phyloP scores from a whole-genome alignment of 2,329 filamentous ascomycete species.

The Diaporthe ampelina region DNA sequence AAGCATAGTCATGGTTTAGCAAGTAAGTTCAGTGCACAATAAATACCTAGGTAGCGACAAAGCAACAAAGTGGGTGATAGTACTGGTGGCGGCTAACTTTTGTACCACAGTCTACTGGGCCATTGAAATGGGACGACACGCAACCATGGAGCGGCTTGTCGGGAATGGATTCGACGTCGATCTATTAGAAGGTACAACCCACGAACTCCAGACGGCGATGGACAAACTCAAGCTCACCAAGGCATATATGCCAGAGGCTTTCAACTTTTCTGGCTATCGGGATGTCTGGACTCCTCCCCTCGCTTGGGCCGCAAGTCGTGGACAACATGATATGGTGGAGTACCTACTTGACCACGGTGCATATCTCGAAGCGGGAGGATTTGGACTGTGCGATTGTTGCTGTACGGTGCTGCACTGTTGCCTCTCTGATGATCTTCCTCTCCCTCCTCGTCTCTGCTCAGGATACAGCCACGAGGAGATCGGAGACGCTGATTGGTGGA shows the following conservation, averaged over 20 bases:
- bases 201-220: too few species aligned
- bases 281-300: too few species aligned
- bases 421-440: fast-evolving
- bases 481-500: too few species aligned
- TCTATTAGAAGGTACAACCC: too few species aligned
- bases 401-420: neutral
- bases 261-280: too few species aligned
- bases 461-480: too few species aligned
- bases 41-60: neutral
- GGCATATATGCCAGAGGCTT: neutral
- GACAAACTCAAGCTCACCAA: neutral
- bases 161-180: too few species aligned
- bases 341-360: neutral
- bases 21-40: neutral
- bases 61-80: too few species aligned
- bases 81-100: neutral
- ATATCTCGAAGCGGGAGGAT: neutral
- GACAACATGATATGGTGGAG: neutral
- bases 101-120: neutral
- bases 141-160: neutral
- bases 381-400: neutral
- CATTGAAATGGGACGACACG: neutral
- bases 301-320: neutral
- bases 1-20: neutral
- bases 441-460: too few species aligned